Conservation (phyloP, 805 yeast species). For the Saturnispora bothae region DNA sequence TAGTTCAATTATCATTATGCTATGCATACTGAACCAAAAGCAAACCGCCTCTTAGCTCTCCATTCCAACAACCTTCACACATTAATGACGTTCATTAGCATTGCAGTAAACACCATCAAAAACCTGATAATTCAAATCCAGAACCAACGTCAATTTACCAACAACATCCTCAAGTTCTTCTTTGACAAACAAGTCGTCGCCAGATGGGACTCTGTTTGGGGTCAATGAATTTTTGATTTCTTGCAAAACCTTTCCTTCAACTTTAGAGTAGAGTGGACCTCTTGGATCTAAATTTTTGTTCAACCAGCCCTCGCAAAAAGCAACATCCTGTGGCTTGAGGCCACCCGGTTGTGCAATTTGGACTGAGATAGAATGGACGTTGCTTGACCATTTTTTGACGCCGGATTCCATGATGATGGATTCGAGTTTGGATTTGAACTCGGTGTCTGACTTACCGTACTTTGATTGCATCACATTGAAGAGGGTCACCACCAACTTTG, state of each 20-base stretch:
- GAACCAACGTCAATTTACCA: conserved; percentile 51
- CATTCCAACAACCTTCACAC: too few species aligned
- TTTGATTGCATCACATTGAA: conserved; percentile 53
- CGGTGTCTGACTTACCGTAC: conserved; percentile 27
- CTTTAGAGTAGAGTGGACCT: conserved; percentile 62
- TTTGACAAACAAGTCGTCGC: conserved; percentile 21
- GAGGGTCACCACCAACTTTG: conserved; percentile 60
- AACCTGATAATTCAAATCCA: conserved; percentile 75
- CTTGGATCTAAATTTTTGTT: conserved; percentile 78
- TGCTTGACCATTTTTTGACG: conserved; percentile 83
- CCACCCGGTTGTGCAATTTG: conserved; percentile 41
- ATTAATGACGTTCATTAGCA: too few species aligned
- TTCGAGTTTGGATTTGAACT: conserved; percentile 58
- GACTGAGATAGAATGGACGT: conserved; percentile 59
- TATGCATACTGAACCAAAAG: too few species aligned
- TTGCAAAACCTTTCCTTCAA: conserved; percentile 49
- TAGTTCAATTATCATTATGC: too few species aligned
- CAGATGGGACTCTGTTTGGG: conserved; percentile 12
- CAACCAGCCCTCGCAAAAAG: conserved; percentile 69
- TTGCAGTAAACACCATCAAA: conserved; percentile 65
- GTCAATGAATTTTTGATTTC: conserved; percentile 7
- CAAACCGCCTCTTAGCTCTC: too few species aligned
- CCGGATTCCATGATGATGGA: conserved; percentile 82
- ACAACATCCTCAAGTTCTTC: conserved; percentile 52
- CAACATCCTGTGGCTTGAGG: conserved; percentile 34